Evolutionary conservation across 371 early-diverging fungal genomes (phyloP).

Genomic region (Vairimorpha necatrix): DNA sequence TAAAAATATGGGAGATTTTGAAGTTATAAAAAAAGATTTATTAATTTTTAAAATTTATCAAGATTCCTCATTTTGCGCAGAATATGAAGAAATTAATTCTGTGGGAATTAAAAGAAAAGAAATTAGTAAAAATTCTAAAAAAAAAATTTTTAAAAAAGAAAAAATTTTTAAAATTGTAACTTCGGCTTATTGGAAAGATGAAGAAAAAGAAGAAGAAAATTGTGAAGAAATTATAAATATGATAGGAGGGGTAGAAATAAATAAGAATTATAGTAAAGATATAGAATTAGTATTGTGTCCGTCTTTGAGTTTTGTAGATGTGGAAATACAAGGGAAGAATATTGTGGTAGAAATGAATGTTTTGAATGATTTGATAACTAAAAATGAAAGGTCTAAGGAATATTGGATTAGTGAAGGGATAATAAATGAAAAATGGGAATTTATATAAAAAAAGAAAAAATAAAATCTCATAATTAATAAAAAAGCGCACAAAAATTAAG

Average conservation of each 20-base stretch:
- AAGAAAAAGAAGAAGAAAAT: conserved; percentile 11
- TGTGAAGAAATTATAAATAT: conserved; percentile 11
- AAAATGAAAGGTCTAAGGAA: conserved; percentile 12
- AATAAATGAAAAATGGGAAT: conserved; percentile 38
- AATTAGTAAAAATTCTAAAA: neutral
- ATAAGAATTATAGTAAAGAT: conserved; percentile 5
- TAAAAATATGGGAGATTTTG: conserved; percentile 19
- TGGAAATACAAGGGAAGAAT: conserved; percentile 18
- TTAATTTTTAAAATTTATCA: conserved; percentile 15
- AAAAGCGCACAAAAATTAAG: no score
- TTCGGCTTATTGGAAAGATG: neutral
- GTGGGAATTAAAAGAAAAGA: neutral
- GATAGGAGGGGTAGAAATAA: neutral
- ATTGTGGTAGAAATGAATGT: neutral
- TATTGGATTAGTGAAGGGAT: conserved; percentile 40
- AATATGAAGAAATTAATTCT: neutral
- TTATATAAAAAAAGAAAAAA: neutral
- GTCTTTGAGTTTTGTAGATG: conserved; percentile 21
- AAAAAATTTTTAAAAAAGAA: neutral
- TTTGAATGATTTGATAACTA: conserved; percentile 24
- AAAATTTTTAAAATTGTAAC: conserved; percentile 10
- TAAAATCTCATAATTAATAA: neutral
- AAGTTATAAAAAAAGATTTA: conserved; percentile 38
- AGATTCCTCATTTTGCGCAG: neutral
- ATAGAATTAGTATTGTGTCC: conserved; percentile 20